phyloP scores from a whole-genome alignment of 129 eudicot genomes.

The Ambrosia artemisiifolia region DNA sequence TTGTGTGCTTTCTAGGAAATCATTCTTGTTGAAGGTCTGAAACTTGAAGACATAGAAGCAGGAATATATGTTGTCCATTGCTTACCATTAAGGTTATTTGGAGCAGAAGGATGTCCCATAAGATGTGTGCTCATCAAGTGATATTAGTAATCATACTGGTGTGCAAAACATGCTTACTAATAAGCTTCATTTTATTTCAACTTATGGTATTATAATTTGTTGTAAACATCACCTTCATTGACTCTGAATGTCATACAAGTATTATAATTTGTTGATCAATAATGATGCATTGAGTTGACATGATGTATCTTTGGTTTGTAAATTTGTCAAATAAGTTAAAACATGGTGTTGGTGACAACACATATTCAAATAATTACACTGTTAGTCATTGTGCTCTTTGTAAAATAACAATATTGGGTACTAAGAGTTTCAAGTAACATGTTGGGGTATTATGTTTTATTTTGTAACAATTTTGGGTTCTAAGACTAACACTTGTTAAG shows the following conservation, averaged over 20 bases:
- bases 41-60: conserved; percentile 48
- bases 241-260: background rate
- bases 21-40: conserved; percentile 81
- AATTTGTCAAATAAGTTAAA: no score
- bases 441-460: no score
- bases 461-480: no score
- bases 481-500: no score
- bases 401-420: no score
- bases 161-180: background rate
- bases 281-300: no score
- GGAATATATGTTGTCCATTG: conserved; percentile 75
- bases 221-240: background rate
- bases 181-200: background rate
- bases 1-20: conserved; percentile 45
- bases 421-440: no score
- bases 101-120: conserved; percentile 84
- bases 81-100: conserved; percentile 70
- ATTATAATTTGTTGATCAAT: no score
- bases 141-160: conserved; percentile 7
- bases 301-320: no score
- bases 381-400: no score
- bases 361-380: no score
- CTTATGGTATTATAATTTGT: background rate
- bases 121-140: conserved; percentile 73
- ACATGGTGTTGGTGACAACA: no score